Conservation (phyloP, 1,284 basidiomycete genomes). For the Coniferiporia sulphurascens region DNA sequence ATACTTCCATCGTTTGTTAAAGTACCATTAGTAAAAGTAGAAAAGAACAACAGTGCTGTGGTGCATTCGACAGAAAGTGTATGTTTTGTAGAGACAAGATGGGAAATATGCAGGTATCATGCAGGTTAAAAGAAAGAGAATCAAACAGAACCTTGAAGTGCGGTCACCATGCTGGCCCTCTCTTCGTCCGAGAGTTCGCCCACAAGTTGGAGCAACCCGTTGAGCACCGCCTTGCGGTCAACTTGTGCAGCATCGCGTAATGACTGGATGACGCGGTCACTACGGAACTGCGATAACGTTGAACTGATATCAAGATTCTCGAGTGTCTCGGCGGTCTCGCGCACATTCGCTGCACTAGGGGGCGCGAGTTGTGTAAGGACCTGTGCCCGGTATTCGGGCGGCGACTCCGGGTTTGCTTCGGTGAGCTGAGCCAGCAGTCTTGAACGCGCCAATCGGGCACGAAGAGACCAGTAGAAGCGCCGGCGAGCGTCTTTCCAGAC, state of each 20-base stretch:
- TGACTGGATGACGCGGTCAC: slow-evolving; percentile 57
- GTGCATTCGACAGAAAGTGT: neutral
- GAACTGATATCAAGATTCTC: slow-evolving; percentile 63
- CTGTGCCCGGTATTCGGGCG: slow-evolving; percentile 53
- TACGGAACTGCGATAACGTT: slow-evolving; percentile 56
- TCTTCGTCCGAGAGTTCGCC: slow-evolving; percentile 73
- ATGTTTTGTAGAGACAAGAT: neutral
- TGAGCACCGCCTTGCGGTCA: slow-evolving; percentile 66
- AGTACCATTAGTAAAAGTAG: neutral
- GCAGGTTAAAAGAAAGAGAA: neutral
- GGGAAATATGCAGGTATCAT: neutral
- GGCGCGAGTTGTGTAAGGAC: slow-evolving; percentile 57
- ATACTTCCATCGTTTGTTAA: too few relatives aligned
- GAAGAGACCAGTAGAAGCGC: slow-evolving; percentile 94
- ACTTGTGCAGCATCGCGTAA: slow-evolving; percentile 60
- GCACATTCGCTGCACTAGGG: slow-evolving; percentile 49
- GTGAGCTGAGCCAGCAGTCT: slow-evolving; percentile 53
- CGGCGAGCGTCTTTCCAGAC: slow-evolving; percentile 88
- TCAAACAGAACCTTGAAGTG: slow-evolving; percentile 2
- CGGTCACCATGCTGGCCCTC: slow-evolving; percentile 34
- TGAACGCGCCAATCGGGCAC: slow-evolving; percentile 70
- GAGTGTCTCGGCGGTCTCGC: slow-evolving; percentile 52
- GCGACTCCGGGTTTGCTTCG: slow-evolving; percentile 58
- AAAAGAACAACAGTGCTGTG: neutral
- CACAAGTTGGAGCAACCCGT: slow-evolving; percentile 60